phyloP scores from a whole-genome alignment of 495 filamentous ascomycete species.

The Penicillium riverlandense region DNA sequence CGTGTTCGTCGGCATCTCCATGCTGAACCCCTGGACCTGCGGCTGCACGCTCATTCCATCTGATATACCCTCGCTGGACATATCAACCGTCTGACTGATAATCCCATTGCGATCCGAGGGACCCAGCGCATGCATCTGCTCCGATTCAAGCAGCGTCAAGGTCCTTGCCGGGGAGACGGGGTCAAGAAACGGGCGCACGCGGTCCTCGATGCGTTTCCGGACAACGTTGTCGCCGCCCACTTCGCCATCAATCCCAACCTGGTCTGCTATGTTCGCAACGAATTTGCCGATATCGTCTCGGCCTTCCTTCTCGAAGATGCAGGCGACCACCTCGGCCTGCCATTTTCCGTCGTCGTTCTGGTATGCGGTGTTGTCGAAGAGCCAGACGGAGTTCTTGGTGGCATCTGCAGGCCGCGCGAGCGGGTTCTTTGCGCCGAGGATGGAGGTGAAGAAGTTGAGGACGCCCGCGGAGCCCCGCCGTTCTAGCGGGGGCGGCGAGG shows the following conservation, averaged over 20 bases:
- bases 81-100: constrained; percentile 47
- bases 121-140: constrained; percentile 49
- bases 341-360: constrained; percentile 41
- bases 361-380: constrained; percentile 86
- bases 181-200: constrained; percentile 72
- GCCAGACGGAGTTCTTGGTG: constrained; percentile 66
- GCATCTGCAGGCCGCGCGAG: constrained; percentile 30
- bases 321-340: constrained; percentile 74
- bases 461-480: constrained; percentile 22
- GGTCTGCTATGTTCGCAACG: constrained; percentile 64
- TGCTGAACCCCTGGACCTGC: constrained; percentile 27
- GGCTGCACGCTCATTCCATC: constrained; percentile 29
- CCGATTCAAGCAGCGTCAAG: constrained; percentile 43
- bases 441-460: constrained; percentile 18
- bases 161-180: constrained; percentile 60
- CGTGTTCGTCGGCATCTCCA: constrained; percentile 52
- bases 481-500: constrained; percentile 3
- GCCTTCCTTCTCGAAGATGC: constrained; percentile 65
- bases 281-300: constrained; percentile 57
- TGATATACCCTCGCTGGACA: constrained; percentile 23
- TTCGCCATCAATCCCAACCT: constrained; percentile 57
- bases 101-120: constrained; percentile 67
- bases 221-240: constrained; percentile 49
- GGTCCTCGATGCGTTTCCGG: constrained; percentile 57
- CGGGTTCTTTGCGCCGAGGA: constrained; percentile 22